Conservation (phyloP, 352 stramenopile species). For the Pythium coloratum region DNA sequence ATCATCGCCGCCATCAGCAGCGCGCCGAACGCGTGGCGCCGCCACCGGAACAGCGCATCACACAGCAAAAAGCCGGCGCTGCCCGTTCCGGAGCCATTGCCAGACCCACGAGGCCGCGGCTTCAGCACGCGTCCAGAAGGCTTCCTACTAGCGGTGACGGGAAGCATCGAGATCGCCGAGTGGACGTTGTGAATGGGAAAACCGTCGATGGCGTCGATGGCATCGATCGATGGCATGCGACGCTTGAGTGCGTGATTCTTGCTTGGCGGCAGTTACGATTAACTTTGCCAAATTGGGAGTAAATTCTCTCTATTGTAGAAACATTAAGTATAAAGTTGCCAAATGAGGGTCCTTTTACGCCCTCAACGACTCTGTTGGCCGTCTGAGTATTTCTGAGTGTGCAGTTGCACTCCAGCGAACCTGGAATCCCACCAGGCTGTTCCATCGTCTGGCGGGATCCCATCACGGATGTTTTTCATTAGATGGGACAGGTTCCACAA, state of each 20-base stretch:
- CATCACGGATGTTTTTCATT: background rate
- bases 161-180: background rate
- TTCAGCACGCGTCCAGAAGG: background rate
- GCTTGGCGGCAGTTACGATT: too few species aligned
- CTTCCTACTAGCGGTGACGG: background rate
- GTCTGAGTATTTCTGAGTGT: too few species aligned
- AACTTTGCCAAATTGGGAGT: too few species aligned
- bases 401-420: too few species aligned
- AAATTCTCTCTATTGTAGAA: too few species aligned
- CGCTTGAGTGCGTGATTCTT: too few species aligned
- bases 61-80: slow-evolving; percentile 6
- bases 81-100: background rate
- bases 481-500: background rate
- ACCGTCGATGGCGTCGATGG: too few species aligned
- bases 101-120: background rate
- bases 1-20: slow-evolving; percentile 10
- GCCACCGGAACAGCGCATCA: slow-evolving; percentile 10
- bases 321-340: background rate
- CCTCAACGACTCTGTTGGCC: background rate
- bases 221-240: too few species aligned
- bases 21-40: background rate
- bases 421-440: background rate
- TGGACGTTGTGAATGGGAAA: background rate
- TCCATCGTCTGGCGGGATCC: background rate
- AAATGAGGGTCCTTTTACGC: background rate